Percentiles rank a stretch among this genome's conserved stretches.
phyloP scores from a whole-genome alignment of 208 protist species.

The Wallacemonas collosoma region DNA sequence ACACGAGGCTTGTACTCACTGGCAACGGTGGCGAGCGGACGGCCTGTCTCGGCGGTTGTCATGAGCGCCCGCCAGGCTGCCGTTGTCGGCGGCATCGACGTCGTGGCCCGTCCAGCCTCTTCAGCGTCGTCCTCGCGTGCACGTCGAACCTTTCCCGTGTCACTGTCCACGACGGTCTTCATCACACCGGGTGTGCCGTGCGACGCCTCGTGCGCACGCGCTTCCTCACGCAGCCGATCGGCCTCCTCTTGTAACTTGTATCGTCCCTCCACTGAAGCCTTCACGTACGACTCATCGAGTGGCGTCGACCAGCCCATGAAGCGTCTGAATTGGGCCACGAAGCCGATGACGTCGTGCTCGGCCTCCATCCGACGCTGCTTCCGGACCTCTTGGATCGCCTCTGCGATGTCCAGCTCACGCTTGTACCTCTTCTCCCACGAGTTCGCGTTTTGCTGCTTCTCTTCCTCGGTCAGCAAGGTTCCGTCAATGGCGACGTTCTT shows the following conservation, averaged over 20 bases:
- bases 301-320: constrained; percentile 46
- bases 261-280: constrained; percentile 34
- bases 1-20: constrained; percentile 72
- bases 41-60: constrained; percentile 60
- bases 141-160: background rate
- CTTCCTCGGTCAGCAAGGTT: constrained; percentile 53
- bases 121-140: background rate
- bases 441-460: constrained; percentile 25
- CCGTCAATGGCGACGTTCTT: constrained; percentile 82
- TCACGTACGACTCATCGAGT: constrained; percentile 53
- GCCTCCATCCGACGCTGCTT: constrained; percentile 46
- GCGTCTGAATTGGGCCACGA: constrained; percentile 38
- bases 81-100: background rate
- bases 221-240: constrained; percentile 14
- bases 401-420: constrained; percentile 72
- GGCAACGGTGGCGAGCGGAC: constrained; percentile 65
- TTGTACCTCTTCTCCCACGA: constrained; percentile 62
- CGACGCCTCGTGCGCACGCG: background rate
- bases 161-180: background rate
- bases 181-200: background rate
- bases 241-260: constrained; percentile 41
- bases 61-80: constrained; percentile 74
- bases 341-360: constrained; percentile 63
- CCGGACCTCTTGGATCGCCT: constrained; percentile 71
- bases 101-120: background rate